Evolutionary conservation across 1,284 basidiomycete species (phyloP).

Genomic region (Ustilago tritici): DNA sequence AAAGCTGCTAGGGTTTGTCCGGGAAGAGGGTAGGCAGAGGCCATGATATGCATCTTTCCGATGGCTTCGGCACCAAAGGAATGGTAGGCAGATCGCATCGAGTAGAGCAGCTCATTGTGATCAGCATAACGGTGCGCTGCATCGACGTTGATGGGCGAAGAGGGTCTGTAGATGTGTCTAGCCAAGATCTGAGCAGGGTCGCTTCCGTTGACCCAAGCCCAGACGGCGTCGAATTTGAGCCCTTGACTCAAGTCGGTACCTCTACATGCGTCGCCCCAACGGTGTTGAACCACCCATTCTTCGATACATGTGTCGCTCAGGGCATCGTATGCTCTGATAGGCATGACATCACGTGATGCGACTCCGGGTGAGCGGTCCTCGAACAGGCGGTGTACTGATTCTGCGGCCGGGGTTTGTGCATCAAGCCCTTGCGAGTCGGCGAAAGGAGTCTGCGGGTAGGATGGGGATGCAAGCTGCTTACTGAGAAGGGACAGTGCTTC

Average conservation of each 20-base stretch:
- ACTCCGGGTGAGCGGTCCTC: constrained; percentile 14
- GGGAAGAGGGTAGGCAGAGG: constrained; percentile 42
- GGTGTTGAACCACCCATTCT: constrained; percentile 36
- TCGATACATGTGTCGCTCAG: constrained; percentile 41
- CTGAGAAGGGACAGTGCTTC: constrained; percentile 15
- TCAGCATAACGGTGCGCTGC: constrained; percentile 41
- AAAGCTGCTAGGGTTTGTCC: not conserved
- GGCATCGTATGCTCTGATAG: constrained; percentile 38
- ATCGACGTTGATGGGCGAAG: constrained; percentile 38
- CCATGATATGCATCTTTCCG: constrained; percentile 51
- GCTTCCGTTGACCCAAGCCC: constrained; percentile 50
- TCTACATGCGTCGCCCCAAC: constrained; percentile 27
- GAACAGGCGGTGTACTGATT: constrained; percentile 31
- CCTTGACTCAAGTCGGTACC: constrained; percentile 31
- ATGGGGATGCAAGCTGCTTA: constrained; percentile 16
- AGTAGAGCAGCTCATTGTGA: constrained; percentile 52
- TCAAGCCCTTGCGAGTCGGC: not conserved
- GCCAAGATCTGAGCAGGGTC: constrained; percentile 46
- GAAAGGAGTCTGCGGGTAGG: constrained; percentile 5
- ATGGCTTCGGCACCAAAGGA: constrained; percentile 21
- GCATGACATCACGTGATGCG: constrained; percentile 21
- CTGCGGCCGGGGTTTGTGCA: not conserved
- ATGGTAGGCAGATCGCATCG: constrained; percentile 32
- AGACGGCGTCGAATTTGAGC: constrained; percentile 35
- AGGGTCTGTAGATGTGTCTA: constrained; percentile 30